These are phyloP conservation scores for Vitis vinifera DNA, from an alignment of 164 flowering plant genomes.

Conservation along the genomic window DNA sequence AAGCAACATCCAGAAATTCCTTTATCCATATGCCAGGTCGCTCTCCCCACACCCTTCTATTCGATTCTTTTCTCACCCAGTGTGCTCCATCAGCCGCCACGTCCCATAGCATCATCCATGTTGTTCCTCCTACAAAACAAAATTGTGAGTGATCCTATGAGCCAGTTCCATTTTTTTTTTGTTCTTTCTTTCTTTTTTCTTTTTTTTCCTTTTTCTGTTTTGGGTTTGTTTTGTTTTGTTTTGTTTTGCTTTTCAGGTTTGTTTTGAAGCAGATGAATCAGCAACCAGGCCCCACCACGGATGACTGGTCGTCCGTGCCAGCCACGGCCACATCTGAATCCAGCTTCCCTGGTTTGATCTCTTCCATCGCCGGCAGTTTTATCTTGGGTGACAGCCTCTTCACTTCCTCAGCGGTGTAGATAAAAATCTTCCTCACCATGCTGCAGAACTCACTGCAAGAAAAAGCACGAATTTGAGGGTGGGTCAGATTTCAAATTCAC, in stretches of 20 bases:
- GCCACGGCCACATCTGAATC: constrained; percentile 32
- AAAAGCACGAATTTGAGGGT: neutral
- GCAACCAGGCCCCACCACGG: constrained; percentile 42
- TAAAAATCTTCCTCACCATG: constrained; percentile 83
- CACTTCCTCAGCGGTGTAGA: constrained; percentile 75
- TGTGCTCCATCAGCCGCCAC: too few relatives aligned
- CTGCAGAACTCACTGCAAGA: constrained; percentile 77
- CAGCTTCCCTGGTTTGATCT: constrained; percentile 32
- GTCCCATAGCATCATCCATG: too few relatives aligned
- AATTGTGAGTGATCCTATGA: too few relatives aligned
- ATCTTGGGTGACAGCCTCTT: constrained; percentile 64
- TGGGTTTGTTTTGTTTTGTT: neutral
- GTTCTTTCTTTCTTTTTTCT: too few relatives aligned
- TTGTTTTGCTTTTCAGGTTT: neutral
- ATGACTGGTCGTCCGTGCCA: constrained; percentile 52
- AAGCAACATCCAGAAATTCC: too few relatives aligned
- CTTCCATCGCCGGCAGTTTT: constrained; percentile 43
- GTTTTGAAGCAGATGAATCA: constrained; percentile 14
- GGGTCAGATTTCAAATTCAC: too few relatives aligned
- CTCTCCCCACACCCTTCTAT: too few relatives aligned
- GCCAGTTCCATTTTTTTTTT: too few relatives aligned
- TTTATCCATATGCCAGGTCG: too few relatives aligned
- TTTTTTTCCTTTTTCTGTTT: neutral
- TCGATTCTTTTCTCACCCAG: too few relatives aligned
- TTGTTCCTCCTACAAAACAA: too few relatives aligned